Evolutionary conservation across 257 asterid genomes (phyloP).

Genomic region (Capsicum pubescens): DNA sequence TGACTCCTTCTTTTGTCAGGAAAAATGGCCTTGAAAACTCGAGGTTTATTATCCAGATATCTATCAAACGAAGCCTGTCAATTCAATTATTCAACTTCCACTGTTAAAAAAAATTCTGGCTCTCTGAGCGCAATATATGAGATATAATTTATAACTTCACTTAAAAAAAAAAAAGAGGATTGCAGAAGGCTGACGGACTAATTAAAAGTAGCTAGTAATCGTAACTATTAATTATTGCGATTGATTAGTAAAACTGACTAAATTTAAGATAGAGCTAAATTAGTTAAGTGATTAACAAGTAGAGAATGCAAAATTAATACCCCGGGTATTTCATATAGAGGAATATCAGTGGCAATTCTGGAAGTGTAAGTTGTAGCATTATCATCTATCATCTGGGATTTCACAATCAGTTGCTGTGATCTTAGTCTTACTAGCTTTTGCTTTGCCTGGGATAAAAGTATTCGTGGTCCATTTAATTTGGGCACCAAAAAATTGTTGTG

Average conservation of each 20-base stretch:
- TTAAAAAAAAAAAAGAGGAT: not conserved
- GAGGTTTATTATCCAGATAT: slow-evolving; percentile 79
- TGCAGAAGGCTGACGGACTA: not conserved
- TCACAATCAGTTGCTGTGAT: not conserved
- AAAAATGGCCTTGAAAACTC: slow-evolving; percentile 90
- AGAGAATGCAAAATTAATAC: slow-evolving; percentile 40
- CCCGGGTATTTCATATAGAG: slow-evolving; percentile 77
- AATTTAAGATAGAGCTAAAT: not conserved
- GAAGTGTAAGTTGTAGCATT: slow-evolving; percentile 59
- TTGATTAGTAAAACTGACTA: too few relatives aligned
- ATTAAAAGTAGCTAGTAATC: too few relatives aligned
- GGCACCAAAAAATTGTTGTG: slow-evolving; percentile 7
- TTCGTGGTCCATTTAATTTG: not conserved
- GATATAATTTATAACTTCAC: not conserved
- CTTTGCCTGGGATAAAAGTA: not conserved
- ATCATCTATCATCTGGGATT: not conserved
- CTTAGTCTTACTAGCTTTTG: not conserved
- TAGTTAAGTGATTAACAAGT: not conserved
- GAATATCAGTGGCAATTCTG: slow-evolving; percentile 75
- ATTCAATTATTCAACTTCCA: slow-evolving; percentile 1
- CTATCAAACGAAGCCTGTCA: slow-evolving; percentile 84
- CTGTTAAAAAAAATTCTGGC: not conserved
- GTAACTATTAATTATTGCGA: too few relatives aligned
- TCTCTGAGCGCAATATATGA: not conserved
- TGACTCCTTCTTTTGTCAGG: slow-evolving; percentile 87